Conservation (phyloP, 257 asterid species). For the Gentiana straminea region DNA sequence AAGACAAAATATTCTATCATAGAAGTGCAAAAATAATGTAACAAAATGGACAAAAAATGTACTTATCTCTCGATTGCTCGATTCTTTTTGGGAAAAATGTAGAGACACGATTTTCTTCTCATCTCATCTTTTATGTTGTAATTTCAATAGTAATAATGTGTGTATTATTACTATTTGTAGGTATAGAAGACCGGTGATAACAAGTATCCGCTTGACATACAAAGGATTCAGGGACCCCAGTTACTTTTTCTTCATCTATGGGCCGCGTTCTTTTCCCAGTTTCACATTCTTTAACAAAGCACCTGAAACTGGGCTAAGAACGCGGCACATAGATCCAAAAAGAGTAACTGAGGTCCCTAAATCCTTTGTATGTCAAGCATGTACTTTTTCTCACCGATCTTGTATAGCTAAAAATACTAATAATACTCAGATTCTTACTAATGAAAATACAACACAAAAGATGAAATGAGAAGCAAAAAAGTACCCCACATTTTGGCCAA, state of each 20-base stretch:
- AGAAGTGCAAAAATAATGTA: too few relatives aligned
- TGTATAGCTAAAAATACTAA: conserved; percentile 60
- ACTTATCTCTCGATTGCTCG: too few relatives aligned
- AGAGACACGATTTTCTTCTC: too few relatives aligned
- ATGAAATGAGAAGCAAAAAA: not conserved
- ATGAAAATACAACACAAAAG: too few relatives aligned
- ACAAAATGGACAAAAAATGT: too few relatives aligned
- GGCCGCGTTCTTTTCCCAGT: conserved; percentile 87
- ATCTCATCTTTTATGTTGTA: not conserved
- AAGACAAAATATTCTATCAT: too few relatives aligned
- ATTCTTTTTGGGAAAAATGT: too few relatives aligned
- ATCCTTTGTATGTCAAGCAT: conserved; percentile 84
- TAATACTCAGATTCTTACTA: too few relatives aligned
- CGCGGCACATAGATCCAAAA: conserved; percentile 84
- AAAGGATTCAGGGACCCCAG: conserved; percentile 81
- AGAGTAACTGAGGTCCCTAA: conserved; percentile 77
- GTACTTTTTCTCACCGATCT: conserved; percentile 78
- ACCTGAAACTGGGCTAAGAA: conserved; percentile 79
- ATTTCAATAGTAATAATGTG: too few relatives aligned
- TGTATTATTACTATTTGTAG: conserved; percentile 26
- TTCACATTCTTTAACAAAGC: conserved; percentile 53
- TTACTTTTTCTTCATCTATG: conserved; percentile 76
- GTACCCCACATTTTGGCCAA: too few relatives aligned
- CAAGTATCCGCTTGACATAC: conserved; percentile 78
- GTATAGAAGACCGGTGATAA: conserved; percentile 85